Percentiles rank a stretch among this genome's conserved stretches.
Evolutionary conservation across 495 filamentous ascomycete species (phyloP).

Genomic region (Penicilliopsis zonata): DNA sequence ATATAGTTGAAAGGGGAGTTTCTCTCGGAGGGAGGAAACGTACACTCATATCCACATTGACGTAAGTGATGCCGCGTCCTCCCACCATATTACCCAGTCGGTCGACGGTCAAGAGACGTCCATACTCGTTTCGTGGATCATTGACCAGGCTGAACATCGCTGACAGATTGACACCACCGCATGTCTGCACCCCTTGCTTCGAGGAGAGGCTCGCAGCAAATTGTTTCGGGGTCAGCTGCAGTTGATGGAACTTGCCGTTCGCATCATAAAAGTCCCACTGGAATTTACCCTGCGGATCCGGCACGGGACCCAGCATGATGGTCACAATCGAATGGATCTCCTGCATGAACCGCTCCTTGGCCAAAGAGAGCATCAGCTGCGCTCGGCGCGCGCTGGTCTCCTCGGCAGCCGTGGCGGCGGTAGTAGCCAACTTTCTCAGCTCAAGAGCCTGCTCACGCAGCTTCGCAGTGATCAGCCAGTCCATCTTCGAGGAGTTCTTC

Average conservation of each 20-base stretch:
- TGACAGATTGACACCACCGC: conserved; percentile 15
- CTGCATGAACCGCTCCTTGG: conserved; percentile 60
- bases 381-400: conserved; percentile 6
- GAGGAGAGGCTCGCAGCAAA: conserved; percentile 47
- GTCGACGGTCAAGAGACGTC: conserved; percentile 58
- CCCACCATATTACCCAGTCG: conserved; percentile 69
- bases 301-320: conserved; percentile 66
- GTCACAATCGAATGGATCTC: conserved; percentile 71
- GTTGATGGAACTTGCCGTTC: conserved; percentile 42
- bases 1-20: conserved; percentile 1
- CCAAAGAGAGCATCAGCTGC: conserved; percentile 20
- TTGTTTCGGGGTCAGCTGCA: conserved; percentile 48
- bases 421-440: conserved; percentile 40
- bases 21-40: conserved; percentile 1
- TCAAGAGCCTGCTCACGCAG: conserved; percentile 68
- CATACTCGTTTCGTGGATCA: conserved; percentile 66
- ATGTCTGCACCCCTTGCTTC: conserved; percentile 26
- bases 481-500: conserved; percentile 53
- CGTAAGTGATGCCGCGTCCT: conserved; percentile 58
- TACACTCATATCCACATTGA: conserved; percentile 64
- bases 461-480: conserved; percentile 69
- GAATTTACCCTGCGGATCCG: conserved; percentile 51
- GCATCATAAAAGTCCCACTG: conserved; percentile 69
- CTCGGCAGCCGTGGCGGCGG: background rate
- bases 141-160: conserved; percentile 66